Base-by-base conservation (phyloP, 2,329 filamentous ascomycete genomes). In the Dactylellina drechsleri region DNA sequence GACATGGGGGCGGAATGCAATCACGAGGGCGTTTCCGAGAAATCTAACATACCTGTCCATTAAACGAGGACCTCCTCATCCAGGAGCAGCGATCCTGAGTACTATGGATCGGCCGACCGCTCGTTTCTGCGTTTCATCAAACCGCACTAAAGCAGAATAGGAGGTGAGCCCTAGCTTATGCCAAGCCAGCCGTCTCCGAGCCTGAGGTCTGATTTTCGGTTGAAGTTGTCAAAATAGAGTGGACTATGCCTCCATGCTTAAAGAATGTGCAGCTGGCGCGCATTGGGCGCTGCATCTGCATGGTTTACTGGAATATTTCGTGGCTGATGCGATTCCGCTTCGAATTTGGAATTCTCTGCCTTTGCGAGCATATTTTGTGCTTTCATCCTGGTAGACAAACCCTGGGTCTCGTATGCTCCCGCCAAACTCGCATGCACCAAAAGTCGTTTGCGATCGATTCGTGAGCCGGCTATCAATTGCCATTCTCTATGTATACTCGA, bases 261-360 rank as follows among this genome's bases (percentile, higher is more conserved):
- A 54, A 43, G 58, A 23, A 50, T 61, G 47, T 45, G 54, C 16
- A 43, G 26, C 26, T 53, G 26, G 47, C 47, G 50, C 47, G 53
- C 60, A 60, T 52, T 66, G 53, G 31, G 59, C 47, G 50, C 71
- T 75, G 71, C 71, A 75, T 23, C 64, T 75, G 71, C 71, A 75
- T 23, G 7, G 64, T 75, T 75, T 75, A 65, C 61, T 41, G 52
- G 53, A 36, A 18, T 16, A 49, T 8, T 18, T 45, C 16, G 71
- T 75, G 71, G 71, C 71, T 75, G 71, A 75, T 75, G 64, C 68
- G 68, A 68, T 75, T 62, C 62, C 50, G 64, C 52, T 45, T 59
- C 50, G 36, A 52, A 75, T 75, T 75, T 75, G 71, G 71, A 75
- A 75, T 75, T 75, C 57, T 49, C 31, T 59, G 31, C 45, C 12